Percentiles rank a stretch among this genome's conserved stretches.
Conservation (phyloP, 768 basidiomycete species). For the Mycena epipterygia region DNA sequence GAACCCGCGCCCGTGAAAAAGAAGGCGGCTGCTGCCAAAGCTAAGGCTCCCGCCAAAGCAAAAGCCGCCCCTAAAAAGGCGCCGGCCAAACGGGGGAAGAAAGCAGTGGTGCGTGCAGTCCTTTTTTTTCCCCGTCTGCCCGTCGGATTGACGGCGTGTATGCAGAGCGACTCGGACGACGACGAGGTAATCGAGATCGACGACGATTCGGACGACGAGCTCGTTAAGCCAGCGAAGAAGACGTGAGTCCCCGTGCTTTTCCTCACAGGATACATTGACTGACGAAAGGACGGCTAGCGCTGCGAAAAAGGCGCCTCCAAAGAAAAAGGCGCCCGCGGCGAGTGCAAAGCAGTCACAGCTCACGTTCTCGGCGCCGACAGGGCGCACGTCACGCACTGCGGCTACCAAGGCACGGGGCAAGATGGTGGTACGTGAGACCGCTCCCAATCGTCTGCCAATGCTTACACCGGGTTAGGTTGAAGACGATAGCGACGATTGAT, state of each 20-base stretch:
- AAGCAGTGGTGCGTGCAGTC: conserved; percentile 52
- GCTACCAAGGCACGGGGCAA: conserved; percentile 77
- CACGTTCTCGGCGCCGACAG: conserved; percentile 68
- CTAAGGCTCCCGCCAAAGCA: conserved; percentile 46
- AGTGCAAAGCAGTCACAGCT: conserved; percentile 67
- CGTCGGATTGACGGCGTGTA: background rate
- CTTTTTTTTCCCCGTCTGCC: background rate
- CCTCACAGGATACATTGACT: background rate
- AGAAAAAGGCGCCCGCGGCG: conserved; percentile 29
- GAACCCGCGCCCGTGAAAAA: conserved; percentile 64
- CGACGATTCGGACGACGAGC: conserved; percentile 59
- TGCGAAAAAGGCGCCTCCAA: conserved; percentile 57
- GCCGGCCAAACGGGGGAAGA: conserved; percentile 67
- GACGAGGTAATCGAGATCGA: conserved; percentile 69
- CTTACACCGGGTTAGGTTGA: conserved; percentile 35
- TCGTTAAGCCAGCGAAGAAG: conserved; percentile 63
- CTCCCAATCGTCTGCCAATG: background rate
- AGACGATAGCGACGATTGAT: conserved; percentile 48
- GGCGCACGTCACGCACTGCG: conserved; percentile 74
- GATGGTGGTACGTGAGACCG: conserved; percentile 60
- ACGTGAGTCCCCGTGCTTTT: conserved; percentile 58
- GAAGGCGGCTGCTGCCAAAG: conserved; percentile 50
- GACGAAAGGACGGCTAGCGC: conserved; percentile 23
- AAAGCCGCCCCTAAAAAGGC: conserved; percentile 53
- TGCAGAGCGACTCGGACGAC: conserved; percentile 60